phyloP scores from a whole-genome alignment of 2,329 filamentous ascomycete species.

The Trichoderma lentiforme region DNA sequence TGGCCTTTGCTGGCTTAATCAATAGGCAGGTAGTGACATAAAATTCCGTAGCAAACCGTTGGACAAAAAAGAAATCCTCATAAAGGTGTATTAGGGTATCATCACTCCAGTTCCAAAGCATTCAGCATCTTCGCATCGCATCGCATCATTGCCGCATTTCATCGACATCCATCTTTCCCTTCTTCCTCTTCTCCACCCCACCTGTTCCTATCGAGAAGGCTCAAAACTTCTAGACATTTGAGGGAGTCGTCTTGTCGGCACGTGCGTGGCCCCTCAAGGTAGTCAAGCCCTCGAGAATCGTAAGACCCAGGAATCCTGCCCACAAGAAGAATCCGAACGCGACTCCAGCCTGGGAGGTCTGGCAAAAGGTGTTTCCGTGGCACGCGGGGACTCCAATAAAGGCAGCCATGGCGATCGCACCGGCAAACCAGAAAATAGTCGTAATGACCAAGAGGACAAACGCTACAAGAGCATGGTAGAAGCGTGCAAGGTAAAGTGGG shows the following conservation, averaged over 20 bases:
- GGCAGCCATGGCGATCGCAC: conserved; percentile 73
- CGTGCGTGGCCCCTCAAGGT: conserved; percentile 35
- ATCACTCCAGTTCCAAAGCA: background rate
- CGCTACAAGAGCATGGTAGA: conserved; percentile 63
- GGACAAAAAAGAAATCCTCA: background rate
- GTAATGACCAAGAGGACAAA: conserved; percentile 68
- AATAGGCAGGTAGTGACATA: background rate
- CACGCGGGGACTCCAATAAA: conserved; percentile 54
- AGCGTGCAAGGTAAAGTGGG: conserved; percentile 57
- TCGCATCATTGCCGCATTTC: background rate
- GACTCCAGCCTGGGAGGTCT: conserved; percentile 58
- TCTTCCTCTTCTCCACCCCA: background rate
- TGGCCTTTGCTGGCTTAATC: background rate
- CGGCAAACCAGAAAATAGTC: conserved; percentile 86
- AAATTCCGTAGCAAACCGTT: background rate
- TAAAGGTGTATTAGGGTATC: conserved; percentile 12
- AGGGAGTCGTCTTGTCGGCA: conserved; percentile 26
- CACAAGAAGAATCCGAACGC: conserved; percentile 66
- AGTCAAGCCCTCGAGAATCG: conserved; percentile 46
- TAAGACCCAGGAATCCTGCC: conserved; percentile 47
- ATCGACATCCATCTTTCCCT: background rate
- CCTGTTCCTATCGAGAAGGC: background rate
- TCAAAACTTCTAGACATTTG: background rate
- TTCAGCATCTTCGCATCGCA: background rate
- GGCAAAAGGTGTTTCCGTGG: conserved; percentile 55